Percentiles rank a stretch among this genome's conserved stretches.
phyloP scores from a whole-genome alignment of 225 moss, liverwort and hornwort species.

The Pseudoscleropodium purum region DNA sequence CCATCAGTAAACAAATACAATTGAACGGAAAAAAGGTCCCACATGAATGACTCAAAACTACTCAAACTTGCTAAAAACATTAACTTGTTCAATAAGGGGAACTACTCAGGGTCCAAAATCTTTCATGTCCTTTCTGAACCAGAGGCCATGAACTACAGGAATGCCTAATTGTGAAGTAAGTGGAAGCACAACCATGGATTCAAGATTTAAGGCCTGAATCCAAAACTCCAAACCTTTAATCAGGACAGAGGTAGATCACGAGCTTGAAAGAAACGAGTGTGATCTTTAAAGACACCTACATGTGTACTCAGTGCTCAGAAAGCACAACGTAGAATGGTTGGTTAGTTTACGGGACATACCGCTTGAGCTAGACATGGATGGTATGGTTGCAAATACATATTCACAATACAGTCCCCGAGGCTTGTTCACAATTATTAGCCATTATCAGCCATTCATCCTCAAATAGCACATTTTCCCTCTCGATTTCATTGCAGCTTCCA shows the following conservation, averaged over 20 bases:
- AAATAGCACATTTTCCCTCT: slow-evolving; percentile 50
- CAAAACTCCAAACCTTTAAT: background rate
- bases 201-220: background rate
- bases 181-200: background rate
- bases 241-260: background rate
- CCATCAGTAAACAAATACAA: background rate
- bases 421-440: slow-evolving; percentile 87
- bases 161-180: background rate
- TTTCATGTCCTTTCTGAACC: background rate
- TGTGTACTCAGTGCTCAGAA: background rate
- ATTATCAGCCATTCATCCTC: slow-evolving; percentile 88
- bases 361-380: slow-evolving; percentile 25
- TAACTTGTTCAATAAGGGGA: background rate
- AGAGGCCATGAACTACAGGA: background rate
- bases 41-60: background rate
- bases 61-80: background rate
- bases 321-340: background rate
- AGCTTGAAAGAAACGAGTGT: background rate
- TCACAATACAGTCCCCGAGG: slow-evolving; percentile 79
- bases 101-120: too few species aligned
- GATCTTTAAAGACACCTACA: background rate
- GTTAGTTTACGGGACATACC: slow-evolving; percentile 4
- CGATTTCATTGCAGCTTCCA: slow-evolving; percentile 83
- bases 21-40: background rate
- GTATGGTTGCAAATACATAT: slow-evolving; percentile 73